Base-by-base conservation (phyloP, 140 eudicot species). In the Stevia rebaudiana region DNA sequence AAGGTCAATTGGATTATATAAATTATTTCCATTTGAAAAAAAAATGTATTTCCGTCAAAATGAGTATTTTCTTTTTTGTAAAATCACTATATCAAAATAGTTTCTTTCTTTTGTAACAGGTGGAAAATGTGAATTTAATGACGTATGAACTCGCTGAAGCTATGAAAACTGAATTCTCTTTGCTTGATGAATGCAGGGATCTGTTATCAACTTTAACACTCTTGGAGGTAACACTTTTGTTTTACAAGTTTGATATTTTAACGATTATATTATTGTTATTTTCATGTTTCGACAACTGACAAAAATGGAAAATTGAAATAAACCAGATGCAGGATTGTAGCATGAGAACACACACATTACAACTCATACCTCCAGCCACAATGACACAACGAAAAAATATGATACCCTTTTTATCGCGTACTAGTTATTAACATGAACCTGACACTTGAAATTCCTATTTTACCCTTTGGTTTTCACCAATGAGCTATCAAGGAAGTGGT, bases 181-280 rank as follows among this genome's bases (percentile, higher is more conserved):
- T 78, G 63, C 86, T 89, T 56, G 78, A 83, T 65, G 73, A 81
- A 53, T 89, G 88, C 83, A 86, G 63, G 67, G 97, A 79, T 67
- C 35, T 79, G 39, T 52, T 89, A 59, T 78, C 95, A 40, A 50
- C 78, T 51, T 68, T 83, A 52, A 69, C 94, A 51, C 70, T 77
- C 31, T 43, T 83, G 75, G 91, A 89, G 91, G 97, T 35, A 35
- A 35, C 35, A 33, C 37, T 33, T 36, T 7, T 36, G 10, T 7
- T 33, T 33, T 33, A 33, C 37, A 8, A 36, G 41, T 49, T 49
- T 49, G 56, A 49, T 49, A 19, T 18, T 18, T 48, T 0, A 8
- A 17, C 22, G 28, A 48, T 48, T 17, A 48, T 16, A 46, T 15
- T n/a, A 18, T 16, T 28, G 33, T 11, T 15, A 18, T 48, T 6